Conservation (phyloP, 2,329 filamentous ascomycete genomes). For the Clonostachys rhizophaga region DNA sequence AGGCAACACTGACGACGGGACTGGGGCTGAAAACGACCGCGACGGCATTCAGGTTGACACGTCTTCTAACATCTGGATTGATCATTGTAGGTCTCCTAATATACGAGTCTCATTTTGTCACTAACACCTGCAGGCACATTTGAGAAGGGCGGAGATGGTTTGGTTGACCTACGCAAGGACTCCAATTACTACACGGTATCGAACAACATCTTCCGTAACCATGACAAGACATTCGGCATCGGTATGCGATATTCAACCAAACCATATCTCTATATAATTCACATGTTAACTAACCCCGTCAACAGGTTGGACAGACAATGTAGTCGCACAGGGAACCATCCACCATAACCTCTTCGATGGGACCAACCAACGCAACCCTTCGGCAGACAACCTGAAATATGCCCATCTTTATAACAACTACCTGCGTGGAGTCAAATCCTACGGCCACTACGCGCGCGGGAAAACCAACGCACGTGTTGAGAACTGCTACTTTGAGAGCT, state of each 20-base stretch:
- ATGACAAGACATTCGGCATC: constrained; percentile 17
- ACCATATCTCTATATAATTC: no score
- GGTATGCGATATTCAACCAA: constrained; percentile 5
- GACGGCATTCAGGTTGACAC: constrained; percentile 14
- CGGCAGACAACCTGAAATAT: constrained; percentile 14
- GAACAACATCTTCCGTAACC: constrained; percentile 14
- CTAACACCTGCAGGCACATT: constrained; percentile 3
- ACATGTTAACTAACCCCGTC: no score
- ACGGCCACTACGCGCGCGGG: constrained; percentile 16
- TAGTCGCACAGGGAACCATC: constrained; percentile 12
- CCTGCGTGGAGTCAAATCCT: constrained; percentile 11
- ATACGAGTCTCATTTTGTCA: neutral
- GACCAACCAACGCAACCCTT: constrained; percentile 15
- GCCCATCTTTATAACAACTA: constrained; percentile 19
- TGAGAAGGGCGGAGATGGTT: constrained; percentile 12
- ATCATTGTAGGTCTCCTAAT: constrained; percentile 7
- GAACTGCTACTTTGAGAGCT: constrained; percentile 15
- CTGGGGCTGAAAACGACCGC: constrained; percentile 8
- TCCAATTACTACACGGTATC: constrained; percentile 15
- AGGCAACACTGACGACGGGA: neutral
- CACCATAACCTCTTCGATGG: constrained; percentile 16
- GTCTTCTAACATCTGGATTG: constrained; percentile 15
- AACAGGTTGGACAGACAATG: constrained; percentile 16
- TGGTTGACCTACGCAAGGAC: constrained; percentile 15
- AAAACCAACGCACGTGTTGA: constrained; percentile 13